Conservation (phyloP, 2,329 filamentous ascomycete genomes). For the Eutypella sp. region DNA sequence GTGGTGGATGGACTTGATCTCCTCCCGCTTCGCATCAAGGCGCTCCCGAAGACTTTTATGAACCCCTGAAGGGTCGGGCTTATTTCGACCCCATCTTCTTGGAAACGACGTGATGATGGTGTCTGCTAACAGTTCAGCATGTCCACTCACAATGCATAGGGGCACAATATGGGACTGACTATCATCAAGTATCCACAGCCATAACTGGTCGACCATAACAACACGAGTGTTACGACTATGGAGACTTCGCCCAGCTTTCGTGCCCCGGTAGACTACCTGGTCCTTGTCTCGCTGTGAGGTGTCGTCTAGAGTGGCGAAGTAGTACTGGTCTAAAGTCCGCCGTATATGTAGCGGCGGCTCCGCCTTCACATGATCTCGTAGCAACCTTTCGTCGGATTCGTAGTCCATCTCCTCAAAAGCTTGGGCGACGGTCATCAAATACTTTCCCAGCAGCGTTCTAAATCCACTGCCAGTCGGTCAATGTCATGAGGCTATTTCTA, state of each 20-base stretch:
- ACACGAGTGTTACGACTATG: not conserved
- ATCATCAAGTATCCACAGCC: slow-evolving; percentile 14
- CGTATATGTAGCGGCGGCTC: slow-evolving; percentile 20
- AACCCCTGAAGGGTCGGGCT: slow-evolving; percentile 31
- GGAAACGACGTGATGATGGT: slow-evolving; percentile 35
- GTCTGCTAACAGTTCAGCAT: slow-evolving; percentile 15
- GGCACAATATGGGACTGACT: not conserved
- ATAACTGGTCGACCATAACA: slow-evolving; percentile 16
- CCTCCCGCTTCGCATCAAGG: slow-evolving; percentile 8
- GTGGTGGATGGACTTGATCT: slow-evolving; percentile 23
- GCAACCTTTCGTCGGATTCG: slow-evolving; percentile 13
- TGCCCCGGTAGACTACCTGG: slow-evolving; percentile 14
- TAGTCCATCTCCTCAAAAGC: slow-evolving; percentile 17
- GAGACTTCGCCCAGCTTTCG: not conserved
- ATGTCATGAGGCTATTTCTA: not conserved
- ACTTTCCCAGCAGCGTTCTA: slow-evolving; percentile 5
- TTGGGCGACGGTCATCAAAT: slow-evolving; percentile 11
- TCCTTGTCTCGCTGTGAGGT: slow-evolving; percentile 18
- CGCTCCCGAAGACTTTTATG: slow-evolving; percentile 29
- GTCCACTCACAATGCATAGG: not conserved
- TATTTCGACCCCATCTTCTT: slow-evolving; percentile 32
- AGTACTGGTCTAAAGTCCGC: slow-evolving; percentile 26
- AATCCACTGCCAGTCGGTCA: too few species aligned
- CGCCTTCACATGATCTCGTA: slow-evolving; percentile 10
- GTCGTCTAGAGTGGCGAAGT: slow-evolving; percentile 23